phyloP scores from a whole-genome alignment of 2,329 filamentous ascomycete species.

The Aspergillus neoniger region DNA sequence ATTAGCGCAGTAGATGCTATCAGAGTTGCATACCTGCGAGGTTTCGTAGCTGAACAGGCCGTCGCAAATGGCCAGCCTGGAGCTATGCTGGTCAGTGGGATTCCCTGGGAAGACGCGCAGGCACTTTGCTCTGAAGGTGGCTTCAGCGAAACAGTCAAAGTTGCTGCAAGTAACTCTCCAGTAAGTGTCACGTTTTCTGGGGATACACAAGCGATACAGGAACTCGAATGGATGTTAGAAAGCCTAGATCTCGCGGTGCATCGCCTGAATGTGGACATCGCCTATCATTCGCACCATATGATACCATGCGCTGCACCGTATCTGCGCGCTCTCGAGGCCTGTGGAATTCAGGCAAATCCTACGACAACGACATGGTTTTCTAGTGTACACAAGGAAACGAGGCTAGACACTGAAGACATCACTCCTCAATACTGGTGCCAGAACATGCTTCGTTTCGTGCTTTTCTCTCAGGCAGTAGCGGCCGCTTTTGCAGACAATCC shows the following conservation, averaged over 20 bases:
- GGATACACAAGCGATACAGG: conserved; percentile 38
- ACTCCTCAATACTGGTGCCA: conserved; percentile 36
- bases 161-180: conserved; percentile 47
- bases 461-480: conserved; percentile 33
- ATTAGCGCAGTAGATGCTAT: conserved; percentile 39
- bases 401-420: conserved; percentile 28
- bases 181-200: conserved; percentile 50
- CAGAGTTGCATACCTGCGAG: conserved; percentile 47
- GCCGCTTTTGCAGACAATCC: conserved; percentile 32
- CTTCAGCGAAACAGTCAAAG: conserved; percentile 32
- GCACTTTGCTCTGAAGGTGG: neutral
- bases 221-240: conserved; percentile 3
- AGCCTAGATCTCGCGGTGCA: conserved; percentile 31
- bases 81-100: conserved; percentile 51
- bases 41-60: conserved; percentile 30
- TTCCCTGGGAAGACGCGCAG: conserved; percentile 4
- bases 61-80: conserved; percentile 28
- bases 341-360: neutral
- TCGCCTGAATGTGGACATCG: conserved; percentile 45
- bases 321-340: conserved; percentile 21
- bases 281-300: conserved; percentile 52
- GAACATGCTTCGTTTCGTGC: conserved; percentile 39
- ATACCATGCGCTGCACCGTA: conserved; percentile 35
- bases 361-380: conserved; percentile 30
- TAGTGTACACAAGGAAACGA: conserved; percentile 30